Conservation (phyloP, 441 rosid genomes). For the Omphalea diandra region DNA sequence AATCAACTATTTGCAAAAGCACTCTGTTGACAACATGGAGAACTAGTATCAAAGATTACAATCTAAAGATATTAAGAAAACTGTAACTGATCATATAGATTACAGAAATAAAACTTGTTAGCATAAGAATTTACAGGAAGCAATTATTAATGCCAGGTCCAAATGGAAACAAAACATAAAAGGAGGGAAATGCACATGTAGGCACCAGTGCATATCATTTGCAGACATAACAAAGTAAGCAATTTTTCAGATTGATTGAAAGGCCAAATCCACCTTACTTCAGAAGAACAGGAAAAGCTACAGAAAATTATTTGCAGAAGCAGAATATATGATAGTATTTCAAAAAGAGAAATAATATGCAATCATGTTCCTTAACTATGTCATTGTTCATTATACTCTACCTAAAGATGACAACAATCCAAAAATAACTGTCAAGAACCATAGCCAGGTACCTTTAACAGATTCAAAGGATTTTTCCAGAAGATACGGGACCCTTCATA, state of each 20-base stretch:
- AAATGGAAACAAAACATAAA: neutral
- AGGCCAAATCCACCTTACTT: constrained; percentile 10
- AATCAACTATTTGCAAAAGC: constrained; percentile 7
- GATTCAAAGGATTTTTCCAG: constrained; percentile 58
- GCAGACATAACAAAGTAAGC: neutral
- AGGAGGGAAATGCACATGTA: neutral
- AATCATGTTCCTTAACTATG: neutral
- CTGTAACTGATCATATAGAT: neutral
- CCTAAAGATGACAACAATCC: neutral
- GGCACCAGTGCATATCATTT: neutral
- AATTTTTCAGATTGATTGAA: neutral
- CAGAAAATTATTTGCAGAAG: neutral
- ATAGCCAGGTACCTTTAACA: constrained; percentile 54
- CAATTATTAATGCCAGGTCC: neutral
- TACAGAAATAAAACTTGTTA: neutral
- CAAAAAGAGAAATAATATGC: neutral
- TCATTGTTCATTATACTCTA: too few relatives aligned
- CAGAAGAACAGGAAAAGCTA: too few relatives aligned
- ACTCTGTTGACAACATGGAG: neutral
- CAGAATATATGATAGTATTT: neutral
- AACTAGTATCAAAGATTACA: neutral
- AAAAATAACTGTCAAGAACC: constrained; percentile 8
- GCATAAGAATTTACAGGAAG: neutral
- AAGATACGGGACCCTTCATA: constrained; percentile 77
- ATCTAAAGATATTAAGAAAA: neutral